Evolutionary conservation across 768 basidiomycete species (phyloP).

Genomic region (Mycena kentingensis): DNA sequence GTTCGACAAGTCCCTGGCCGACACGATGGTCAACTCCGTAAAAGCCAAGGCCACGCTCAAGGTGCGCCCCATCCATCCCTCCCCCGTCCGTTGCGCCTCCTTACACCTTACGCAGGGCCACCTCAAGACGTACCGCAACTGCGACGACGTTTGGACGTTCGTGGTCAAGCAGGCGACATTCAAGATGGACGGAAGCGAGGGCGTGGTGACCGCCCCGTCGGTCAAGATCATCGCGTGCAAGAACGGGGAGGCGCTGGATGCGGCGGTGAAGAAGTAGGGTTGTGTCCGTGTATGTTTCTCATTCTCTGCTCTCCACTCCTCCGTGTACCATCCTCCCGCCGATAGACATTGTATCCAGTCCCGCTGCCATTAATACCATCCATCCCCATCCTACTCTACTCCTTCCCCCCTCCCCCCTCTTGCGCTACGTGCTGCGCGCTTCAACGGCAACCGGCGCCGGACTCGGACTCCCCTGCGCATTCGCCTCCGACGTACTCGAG

Average conservation of each 20-base stretch:
- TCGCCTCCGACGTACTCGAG: too few species aligned
- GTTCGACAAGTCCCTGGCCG: constrained; percentile 97
- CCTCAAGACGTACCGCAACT: constrained; percentile 86
- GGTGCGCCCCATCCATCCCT: constrained; percentile 43
- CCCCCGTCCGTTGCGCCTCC: not conserved
- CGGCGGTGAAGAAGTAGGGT: constrained; percentile 76
- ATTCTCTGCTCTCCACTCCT: too few species aligned
- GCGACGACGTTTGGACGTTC: constrained; percentile 99
- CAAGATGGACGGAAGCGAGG: constrained; percentile 92
- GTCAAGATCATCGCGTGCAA: constrained; percentile 99
- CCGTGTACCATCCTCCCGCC: too few species aligned
- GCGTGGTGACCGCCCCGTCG: constrained; percentile 63
- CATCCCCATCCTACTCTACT: too few species aligned
- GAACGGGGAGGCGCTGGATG: constrained; percentile 88
- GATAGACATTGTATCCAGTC: too few species aligned
- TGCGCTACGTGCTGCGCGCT: too few species aligned
- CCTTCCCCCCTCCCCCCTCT: too few species aligned
- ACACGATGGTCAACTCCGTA: constrained; percentile 89
- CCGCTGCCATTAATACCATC: too few species aligned
- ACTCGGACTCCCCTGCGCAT: too few species aligned
- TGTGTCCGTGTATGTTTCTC: too few species aligned
- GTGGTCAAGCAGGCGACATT: constrained; percentile 90
- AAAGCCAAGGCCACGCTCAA: constrained; percentile 95
- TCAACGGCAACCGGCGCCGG: too few species aligned
- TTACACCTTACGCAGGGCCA: constrained; percentile 61